Evolutionary conservation across 306 rosid genomes (phyloP), one percentile per base, ranked within the genome.

Genomic region (Styphnolobium japonicum): DNA sequence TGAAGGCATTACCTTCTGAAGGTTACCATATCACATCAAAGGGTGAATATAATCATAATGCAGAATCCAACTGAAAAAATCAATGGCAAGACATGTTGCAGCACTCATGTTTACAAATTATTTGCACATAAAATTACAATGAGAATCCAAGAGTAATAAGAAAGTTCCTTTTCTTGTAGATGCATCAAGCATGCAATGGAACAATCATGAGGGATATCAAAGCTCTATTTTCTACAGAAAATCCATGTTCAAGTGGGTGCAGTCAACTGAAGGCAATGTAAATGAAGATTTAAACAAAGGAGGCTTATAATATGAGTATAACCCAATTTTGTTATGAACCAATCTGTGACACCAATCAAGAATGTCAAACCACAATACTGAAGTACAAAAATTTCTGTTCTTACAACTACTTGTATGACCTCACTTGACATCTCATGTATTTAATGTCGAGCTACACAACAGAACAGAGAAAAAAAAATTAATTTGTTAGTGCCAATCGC

Each of bases 181-280:
- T 61, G 72, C 39, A 22, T 57, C 69, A 49, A 71, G 0, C 14
- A 29, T 16, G 73, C 76, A 80, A 58, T 12, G 71, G 66, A 84
- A 39, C 62, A 48, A 74, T 61, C 22, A 42, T 58, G 46, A 75
- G 64, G 40, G 25, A 19, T 12, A 56, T 65, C 36, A 48, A 63
- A 52, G 23, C 12, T 36, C 36, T 60, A 79, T 7, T 27, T 37
- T 27, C 43, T 16, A 62, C 63, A 60, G 53, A 45, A 62, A 70
- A 57, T 72, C 31, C n/a, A 16, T 12, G 62, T 61, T 63, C 58
- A 42, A 60, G 75, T 3, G 10, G 34, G 6, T 18, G 22, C 69
- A 74, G 11, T 52, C 52, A 70, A 52, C 23, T 57, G 43, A 79
- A 57, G 16, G 37, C 58, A 45, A 15, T 4, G n/a, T 37, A 29